These are phyloP conservation scores for Lodderomyces parapsilosis DNA, from an alignment of 1,139 yeast species.

Conservation along the genomic window DNA sequence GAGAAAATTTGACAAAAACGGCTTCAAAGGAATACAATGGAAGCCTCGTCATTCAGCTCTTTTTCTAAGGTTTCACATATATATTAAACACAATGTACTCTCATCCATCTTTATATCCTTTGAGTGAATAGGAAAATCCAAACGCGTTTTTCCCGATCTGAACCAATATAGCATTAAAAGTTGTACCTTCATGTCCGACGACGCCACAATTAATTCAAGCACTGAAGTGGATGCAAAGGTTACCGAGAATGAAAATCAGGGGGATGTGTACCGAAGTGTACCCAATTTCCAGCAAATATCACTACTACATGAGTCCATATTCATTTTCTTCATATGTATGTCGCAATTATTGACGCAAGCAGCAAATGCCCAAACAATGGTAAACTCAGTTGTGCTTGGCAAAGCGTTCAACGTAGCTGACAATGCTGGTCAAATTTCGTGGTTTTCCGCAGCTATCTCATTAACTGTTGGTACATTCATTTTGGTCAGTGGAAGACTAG, in stretches of 20 bases:
- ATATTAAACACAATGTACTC: background rate
- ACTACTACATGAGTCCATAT: conserved; percentile 18
- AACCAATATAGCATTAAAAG: background rate
- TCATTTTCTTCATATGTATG: conserved; percentile 29
- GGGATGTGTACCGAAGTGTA: conserved; percentile 3
- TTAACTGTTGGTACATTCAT: conserved; percentile 64
- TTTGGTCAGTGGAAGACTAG: conserved; percentile 58
- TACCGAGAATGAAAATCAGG: background rate
- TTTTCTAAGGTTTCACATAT: background rate
- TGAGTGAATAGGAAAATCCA: background rate
- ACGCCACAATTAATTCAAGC: background rate
- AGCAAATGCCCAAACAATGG: conserved; percentile 45
- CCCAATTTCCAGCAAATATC: conserved; percentile 21
- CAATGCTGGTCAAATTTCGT: conserved; percentile 46
- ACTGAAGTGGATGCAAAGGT: background rate
- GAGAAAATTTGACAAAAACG: background rate
- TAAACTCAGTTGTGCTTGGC: conserved; percentile 36
- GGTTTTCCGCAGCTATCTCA: conserved; percentile 62
- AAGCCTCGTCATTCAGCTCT: background rate
- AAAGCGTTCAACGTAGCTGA: conserved; percentile 32
- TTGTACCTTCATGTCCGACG: background rate
- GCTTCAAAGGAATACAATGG: background rate
- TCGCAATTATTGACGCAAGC: conserved; percentile 55
- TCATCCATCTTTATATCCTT: too few relatives aligned
- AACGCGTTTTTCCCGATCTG: background rate